Conservation (phyloP, 176 grass and related monocot species). For the Triticum urartu region DNA sequence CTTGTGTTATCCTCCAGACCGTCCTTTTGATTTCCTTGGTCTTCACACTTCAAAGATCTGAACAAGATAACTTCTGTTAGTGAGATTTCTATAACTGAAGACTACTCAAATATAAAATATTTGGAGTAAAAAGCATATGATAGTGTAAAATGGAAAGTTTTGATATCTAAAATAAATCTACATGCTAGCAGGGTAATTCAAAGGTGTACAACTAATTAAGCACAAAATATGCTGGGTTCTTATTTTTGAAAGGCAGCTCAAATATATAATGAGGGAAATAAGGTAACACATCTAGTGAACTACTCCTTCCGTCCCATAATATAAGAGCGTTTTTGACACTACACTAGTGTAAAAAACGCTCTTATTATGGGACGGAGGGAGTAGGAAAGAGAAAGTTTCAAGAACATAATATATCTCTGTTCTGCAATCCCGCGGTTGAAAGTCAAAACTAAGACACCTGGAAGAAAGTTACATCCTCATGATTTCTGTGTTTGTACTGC, state of each 20-base stretch:
- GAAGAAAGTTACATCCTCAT: slow-evolving; percentile 23
- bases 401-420: slow-evolving; percentile 8
- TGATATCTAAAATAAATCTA: not conserved
- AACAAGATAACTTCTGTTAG: not conserved
- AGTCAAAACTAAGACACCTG: not conserved
- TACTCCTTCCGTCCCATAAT: too few relatives aligned
- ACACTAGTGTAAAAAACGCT: too few relatives aligned
- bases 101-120: slow-evolving; percentile 17
- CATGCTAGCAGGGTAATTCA: not conserved
- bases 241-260: not conserved
- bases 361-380: too few relatives aligned
- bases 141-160: not conserved
- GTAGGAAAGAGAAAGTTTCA: not conserved
- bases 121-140: not conserved
- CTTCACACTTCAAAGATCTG: slow-evolving; percentile 32
- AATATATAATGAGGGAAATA: not conserved
- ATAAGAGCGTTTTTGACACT: too few relatives aligned
- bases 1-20: slow-evolving; percentile 16
- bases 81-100: slow-evolving; percentile 17
- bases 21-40: slow-evolving; percentile 3
- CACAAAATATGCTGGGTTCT: not conserved
- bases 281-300: not conserved
- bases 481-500: not conserved
- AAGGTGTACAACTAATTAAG: not conserved
- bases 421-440: not conserved